These are phyloP conservation scores for Fusarium continuum DNA, from an alignment of 2,329 filamentous ascomycete genomes.

Conservation along the genomic window DNA sequence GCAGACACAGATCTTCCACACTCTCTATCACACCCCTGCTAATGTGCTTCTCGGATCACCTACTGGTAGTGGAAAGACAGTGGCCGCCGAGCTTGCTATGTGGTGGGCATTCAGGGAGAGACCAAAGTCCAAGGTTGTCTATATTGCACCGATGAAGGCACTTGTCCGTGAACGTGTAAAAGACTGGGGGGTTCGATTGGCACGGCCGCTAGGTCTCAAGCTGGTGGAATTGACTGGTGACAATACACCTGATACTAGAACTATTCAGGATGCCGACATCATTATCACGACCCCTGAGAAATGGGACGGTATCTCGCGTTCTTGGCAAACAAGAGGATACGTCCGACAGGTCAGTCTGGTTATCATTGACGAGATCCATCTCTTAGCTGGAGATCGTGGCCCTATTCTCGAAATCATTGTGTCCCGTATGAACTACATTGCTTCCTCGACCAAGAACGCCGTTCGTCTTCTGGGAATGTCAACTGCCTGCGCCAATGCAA, in stretches of 20 bases:
- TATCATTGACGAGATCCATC: conserved; percentile 98
- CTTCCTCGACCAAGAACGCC: conserved; percentile 87
- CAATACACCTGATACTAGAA: conserved; percentile 96
- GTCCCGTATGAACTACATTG: conserved; percentile 96
- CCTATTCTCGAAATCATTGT: conserved; percentile 99
- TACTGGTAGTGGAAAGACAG: conserved; percentile 96
- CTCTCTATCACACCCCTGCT: conserved; percentile 88
- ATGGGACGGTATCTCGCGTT: conserved; percentile 99
- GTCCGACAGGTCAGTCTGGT: conserved; percentile 94
- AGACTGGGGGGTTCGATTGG: conserved; percentile 88
- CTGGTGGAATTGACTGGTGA: conserved; percentile 95
- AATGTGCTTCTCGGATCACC: conserved; percentile 96
- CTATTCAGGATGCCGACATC: conserved; percentile 94
- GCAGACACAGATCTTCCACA: conserved; percentile 99
- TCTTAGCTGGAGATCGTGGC: conserved; percentile 94
- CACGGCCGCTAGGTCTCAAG: conserved; percentile 83
- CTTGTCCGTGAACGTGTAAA: conserved; percentile 95
- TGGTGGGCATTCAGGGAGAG: conserved; percentile 98
- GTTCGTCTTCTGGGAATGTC: conserved; percentile 98
- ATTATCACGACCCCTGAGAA: conserved; percentile 99
- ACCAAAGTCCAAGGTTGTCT: conserved; percentile 96
- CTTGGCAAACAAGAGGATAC: conserved; percentile 97
- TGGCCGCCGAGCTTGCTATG: conserved; percentile 96
- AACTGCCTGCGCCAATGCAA: conserved; percentile 95
- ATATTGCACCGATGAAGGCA: conserved; percentile 99